phyloP scores from a whole-genome alignment of 306 rosid species.

The Sindora glabra region DNA sequence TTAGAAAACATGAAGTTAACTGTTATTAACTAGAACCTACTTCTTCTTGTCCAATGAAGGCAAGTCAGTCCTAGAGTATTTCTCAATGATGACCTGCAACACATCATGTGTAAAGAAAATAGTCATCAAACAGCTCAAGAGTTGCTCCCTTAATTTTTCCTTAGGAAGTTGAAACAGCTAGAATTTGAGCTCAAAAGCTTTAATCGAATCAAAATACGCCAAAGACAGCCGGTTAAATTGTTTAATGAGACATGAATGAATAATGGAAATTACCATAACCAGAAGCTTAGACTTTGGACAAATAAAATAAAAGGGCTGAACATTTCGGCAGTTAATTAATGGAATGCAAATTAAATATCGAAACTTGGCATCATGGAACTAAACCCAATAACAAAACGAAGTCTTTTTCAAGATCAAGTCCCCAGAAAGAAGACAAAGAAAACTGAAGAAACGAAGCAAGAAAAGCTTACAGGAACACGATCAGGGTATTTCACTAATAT shows the following conservation, averaged over 20 bases:
- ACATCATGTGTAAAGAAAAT: not conserved
- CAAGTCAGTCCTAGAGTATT: slow-evolving; percentile 36
- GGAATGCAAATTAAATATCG: not conserved
- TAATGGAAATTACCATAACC: no score
- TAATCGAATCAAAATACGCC: not conserved
- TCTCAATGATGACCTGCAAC: slow-evolving; percentile 38
- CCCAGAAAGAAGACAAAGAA: not conserved
- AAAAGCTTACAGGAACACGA: slow-evolving; percentile 28
- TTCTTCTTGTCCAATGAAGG: slow-evolving; percentile 51
- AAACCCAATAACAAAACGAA: not conserved
- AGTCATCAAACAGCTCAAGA: not conserved
- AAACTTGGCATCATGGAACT: not conserved
- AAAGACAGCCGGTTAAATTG: not conserved
- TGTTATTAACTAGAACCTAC: slow-evolving; percentile 15
- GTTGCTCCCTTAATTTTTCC: not conserved
- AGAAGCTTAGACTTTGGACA: no score
- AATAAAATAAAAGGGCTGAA: no score
- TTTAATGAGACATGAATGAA: no score
- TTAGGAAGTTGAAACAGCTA: not conserved
- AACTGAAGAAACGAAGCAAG: not conserved
- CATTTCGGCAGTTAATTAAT: no score
- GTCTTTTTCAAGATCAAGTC: not conserved
- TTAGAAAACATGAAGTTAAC: slow-evolving; percentile 3
- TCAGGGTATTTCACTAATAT: slow-evolving; percentile 38
- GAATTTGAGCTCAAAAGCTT: not conserved